Conservation (phyloP, 177 flowering plant genomes). For the Vitis hybrid region DNA sequence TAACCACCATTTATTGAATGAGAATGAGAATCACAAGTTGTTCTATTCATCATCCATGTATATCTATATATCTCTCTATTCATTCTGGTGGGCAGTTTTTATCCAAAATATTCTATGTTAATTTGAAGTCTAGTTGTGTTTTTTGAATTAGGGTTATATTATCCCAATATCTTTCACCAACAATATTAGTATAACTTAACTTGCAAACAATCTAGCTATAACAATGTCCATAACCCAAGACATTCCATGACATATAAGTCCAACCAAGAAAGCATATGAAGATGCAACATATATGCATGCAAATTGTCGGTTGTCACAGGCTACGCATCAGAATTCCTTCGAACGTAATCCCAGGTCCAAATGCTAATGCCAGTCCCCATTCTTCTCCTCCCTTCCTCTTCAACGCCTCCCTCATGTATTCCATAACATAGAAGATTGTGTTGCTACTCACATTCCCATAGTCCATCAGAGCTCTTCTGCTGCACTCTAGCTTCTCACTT, state of each 20-base stretch:
- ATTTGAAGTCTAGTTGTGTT: too few relatives aligned
- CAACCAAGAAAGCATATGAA: background rate
- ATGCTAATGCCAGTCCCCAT: constrained; percentile 73
- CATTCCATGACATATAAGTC: background rate
- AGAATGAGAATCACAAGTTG: too few relatives aligned
- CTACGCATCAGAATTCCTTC: constrained; percentile 71
- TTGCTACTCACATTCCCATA: constrained; percentile 77
- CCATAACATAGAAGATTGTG: constrained; percentile 66
- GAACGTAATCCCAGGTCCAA: constrained; percentile 78
- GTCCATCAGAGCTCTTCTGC: constrained; percentile 68
- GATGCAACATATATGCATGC: background rate
- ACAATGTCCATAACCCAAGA: too few relatives aligned
- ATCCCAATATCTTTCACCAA: too few relatives aligned
- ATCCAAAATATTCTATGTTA: too few relatives aligned
- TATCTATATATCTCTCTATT: too few relatives aligned
- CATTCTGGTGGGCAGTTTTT: too few relatives aligned
- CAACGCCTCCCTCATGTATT: constrained; percentile 59
- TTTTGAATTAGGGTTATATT: too few relatives aligned
- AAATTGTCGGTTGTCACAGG: constrained; percentile 22
- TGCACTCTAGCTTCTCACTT: constrained; percentile 46
- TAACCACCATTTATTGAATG: too few relatives aligned
- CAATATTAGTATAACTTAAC: too few relatives aligned
- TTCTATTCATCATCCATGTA: too few relatives aligned
- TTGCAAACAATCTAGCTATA: too few relatives aligned
- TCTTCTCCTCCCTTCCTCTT: constrained; percentile 45